Conservation (phyloP, 2,329 filamentous ascomycete genomes). For the Penicillium brasilianum region DNA sequence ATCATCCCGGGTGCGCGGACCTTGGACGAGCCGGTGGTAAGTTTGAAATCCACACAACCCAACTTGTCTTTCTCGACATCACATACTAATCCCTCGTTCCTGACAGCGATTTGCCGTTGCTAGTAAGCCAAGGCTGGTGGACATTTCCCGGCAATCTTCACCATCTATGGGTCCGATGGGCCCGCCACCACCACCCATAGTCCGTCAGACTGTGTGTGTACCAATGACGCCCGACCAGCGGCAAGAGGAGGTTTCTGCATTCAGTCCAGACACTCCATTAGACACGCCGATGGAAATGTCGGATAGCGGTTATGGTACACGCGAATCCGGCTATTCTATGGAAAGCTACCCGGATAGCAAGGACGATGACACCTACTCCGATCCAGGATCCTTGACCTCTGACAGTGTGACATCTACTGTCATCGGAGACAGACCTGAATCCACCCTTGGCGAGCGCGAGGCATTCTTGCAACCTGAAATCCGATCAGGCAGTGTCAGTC, state of each 20-base stretch:
- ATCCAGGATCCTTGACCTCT: conserved; percentile 35
- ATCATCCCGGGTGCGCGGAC: conserved; percentile 24
- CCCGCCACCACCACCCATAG: conserved; percentile 16
- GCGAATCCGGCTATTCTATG: conserved; percentile 35
- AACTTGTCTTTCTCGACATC: not conserved
- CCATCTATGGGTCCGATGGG: conserved; percentile 29
- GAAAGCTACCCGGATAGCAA: conserved; percentile 32
- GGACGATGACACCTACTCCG: conserved; percentile 36
- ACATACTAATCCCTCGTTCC: not conserved
- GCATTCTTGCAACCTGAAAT: conserved; percentile 29
- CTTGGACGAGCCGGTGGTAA: conserved; percentile 34
- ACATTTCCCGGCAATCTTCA: conserved; percentile 45
- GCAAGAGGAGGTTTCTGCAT: conserved; percentile 45
- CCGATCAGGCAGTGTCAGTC: conserved; percentile 30
- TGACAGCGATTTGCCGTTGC: conserved; percentile 41
- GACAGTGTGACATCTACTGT: conserved; percentile 35
- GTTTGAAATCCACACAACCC: conserved; percentile 6
- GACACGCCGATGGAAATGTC: conserved; percentile 44
- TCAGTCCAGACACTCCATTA: conserved; percentile 46
- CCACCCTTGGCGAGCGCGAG: conserved; percentile 25
- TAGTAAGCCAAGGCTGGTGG: conserved; percentile 46
- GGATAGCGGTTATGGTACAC: conserved; percentile 43
- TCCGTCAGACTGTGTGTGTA: conserved; percentile 31
- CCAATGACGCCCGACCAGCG: conserved; percentile 44
- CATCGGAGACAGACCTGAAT: conserved; percentile 29